Base-by-base conservation (phyloP, 495 filamentous ascomycete genomes). In the Elaphomyces granulatus region DNA sequence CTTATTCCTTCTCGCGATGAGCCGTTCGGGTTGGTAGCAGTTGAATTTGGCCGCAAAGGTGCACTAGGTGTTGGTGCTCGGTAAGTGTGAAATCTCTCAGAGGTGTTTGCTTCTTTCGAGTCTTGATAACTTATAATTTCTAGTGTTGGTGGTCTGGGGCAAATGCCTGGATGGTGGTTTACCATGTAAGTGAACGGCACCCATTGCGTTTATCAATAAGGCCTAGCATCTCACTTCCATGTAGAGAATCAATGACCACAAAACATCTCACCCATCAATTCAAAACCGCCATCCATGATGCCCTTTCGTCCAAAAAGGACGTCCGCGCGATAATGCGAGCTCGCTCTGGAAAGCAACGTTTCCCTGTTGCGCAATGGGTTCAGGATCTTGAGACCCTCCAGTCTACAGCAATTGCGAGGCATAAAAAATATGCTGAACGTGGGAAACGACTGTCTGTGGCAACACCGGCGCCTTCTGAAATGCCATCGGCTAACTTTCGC, bases 101-200 rank as follows among this genome's bases (percentile, higher is more conserved):
- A n/a, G n/a, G n/a, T n/a, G n/a, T n/a, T n/a, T n/a, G n/a, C n/a
- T n/a, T n/a, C n/a, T n/a, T n/a, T n/a, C n/a, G n/a, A n/a, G n/a
- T 68, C 49, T 52, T 73, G 23, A 45, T n/a, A n/a, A n/a, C n/a
- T n/a, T n/a, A n/a, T n/a, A n/a, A n/a, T n/a, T n/a, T n/a, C n/a
- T n/a, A n/a, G n/a, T n/a, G 68, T 72, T n/a, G 68, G 68, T 40
- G 81, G 81, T 18, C 64, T 86, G 20, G 81, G 81, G 2, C 76
- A 82, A 45, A 83, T 84, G 79, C 81, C 81, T n/a, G 80, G 81
- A 26, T 83, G 67, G 78, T 64, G 79, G 79, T 56, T 83, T 68
- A 44, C 69, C 60, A 57, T 80, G n/a, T n/a, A n/a, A n/a, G n/a
- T n/a, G n/a, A n/a, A n/a, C n/a, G n/a, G n/a, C n/a, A n/a, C n/a